These are phyloP conservation scores for Scedosporium apiospermum DNA, from an alignment of 2,329 filamentous ascomycete species.

Conservation along the genomic window DNA sequence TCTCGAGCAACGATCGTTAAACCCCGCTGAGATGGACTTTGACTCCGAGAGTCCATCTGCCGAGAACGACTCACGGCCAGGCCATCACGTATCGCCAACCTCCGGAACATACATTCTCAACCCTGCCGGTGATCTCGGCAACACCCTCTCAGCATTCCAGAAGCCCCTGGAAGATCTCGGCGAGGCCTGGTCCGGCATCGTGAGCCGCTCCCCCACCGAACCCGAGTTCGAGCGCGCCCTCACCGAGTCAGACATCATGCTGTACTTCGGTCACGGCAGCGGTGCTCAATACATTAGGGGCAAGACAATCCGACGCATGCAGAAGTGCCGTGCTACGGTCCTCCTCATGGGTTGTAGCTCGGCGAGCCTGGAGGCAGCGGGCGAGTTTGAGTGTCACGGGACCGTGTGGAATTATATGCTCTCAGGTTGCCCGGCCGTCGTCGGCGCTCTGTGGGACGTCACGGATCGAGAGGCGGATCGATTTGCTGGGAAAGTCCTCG, in stretches of 20 bases:
- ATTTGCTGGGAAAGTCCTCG: constrained; percentile 69
- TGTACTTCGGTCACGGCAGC: constrained; percentile 96
- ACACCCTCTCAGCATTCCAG: constrained; percentile 69
- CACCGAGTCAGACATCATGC: constrained; percentile 56
- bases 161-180: constrained; percentile 56
- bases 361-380: constrained; percentile 52
- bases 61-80: constrained; percentile 16
- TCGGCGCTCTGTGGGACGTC: constrained; percentile 95
- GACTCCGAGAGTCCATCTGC: constrained; percentile 12
- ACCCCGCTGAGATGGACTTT: constrained; percentile 8
- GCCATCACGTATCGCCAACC: constrained; percentile 44
- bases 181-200: constrained; percentile 60
- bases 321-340: constrained; percentile 64
- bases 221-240: constrained; percentile 65
- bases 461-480: constrained; percentile 96
- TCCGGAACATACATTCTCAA: constrained; percentile 78
- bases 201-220: constrained; percentile 63
- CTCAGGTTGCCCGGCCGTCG: constrained; percentile 74
- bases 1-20: constrained; percentile 32
- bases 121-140: constrained; percentile 71
- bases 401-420: constrained; percentile 88
- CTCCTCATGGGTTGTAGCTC: constrained; percentile 94
- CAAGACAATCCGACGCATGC: constrained; percentile 69
- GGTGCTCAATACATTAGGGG: constrained; percentile 90
- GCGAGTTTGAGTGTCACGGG: constrained; percentile 84